These are phyloP conservation scores for Paecilomyces sp. DNA, from an alignment of 2,329 filamentous ascomycete genomes.

Conservation along the genomic window DNA sequence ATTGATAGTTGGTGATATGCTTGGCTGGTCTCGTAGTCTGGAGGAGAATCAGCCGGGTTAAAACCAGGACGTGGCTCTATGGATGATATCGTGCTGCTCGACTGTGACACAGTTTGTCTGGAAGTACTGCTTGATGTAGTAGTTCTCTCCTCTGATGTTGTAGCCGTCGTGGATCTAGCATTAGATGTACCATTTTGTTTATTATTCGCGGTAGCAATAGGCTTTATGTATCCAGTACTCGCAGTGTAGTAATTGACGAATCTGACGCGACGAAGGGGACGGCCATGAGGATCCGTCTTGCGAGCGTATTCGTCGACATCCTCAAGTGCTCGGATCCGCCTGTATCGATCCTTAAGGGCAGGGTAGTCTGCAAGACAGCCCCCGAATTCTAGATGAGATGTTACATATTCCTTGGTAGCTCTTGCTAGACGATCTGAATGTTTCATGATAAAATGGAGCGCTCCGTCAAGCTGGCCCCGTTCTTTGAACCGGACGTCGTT, in stretches of 20 bases:
- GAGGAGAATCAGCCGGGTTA: not conserved
- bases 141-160: not conserved
- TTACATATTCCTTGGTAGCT: conserved; percentile 65
- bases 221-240: conserved; percentile 65
- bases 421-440: conserved; percentile 65
- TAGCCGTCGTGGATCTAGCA: conserved; percentile 1
- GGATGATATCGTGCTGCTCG: not conserved
- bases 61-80: not conserved
- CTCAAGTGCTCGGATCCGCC: conserved; percentile 62
- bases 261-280: conserved; percentile 47
- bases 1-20: not conserved
- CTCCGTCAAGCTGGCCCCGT: conserved; percentile 55
- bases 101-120: not conserved
- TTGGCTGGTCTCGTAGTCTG: not conserved
- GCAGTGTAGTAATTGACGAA: conserved; percentile 89
- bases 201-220: conserved; percentile 11
- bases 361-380: conserved; percentile 70
- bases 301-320: conserved; percentile 53
- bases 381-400: conserved; percentile 78
- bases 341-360: conserved; percentile 64
- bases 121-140: not conserved
- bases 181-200: conserved; percentile 11
- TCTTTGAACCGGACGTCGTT: conserved; percentile 68
- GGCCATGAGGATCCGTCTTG: conserved; percentile 21
- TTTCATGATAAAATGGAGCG: conserved; percentile 74